Conservation (phyloP, 495 filamentous ascomycete species). For the Peziza echinospora region DNA sequence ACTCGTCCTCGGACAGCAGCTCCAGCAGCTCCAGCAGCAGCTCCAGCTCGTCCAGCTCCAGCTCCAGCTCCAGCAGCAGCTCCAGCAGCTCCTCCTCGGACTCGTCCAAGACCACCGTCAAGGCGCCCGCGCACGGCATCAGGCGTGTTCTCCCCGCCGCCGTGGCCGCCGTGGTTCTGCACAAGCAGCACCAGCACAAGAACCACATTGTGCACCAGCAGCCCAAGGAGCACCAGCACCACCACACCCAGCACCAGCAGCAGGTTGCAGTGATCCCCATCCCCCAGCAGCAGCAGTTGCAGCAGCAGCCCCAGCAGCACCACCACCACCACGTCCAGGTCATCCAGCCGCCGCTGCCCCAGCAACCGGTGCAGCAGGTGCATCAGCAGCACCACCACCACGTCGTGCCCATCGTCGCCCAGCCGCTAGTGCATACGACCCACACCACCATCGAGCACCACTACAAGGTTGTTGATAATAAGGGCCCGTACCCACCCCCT, state of each 20-base stretch:
- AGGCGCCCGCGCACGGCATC: not conserved
- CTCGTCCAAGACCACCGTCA: slow-evolving; percentile 1
- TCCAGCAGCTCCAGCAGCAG: not conserved
- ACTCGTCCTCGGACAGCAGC: not conserved
- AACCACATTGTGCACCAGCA: not conserved
- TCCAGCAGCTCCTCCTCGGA: slow-evolving; percentile 1
- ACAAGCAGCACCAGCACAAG: not conserved
- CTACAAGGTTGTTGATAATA: not conserved
- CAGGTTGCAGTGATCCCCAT: no score
- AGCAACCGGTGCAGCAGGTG: not conserved
- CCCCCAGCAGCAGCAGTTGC: not conserved
- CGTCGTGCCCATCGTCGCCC: not conserved
- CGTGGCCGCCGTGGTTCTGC: not conserved
- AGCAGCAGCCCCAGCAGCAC: not conserved
- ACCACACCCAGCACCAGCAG: not conserved
- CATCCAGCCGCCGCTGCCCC: not conserved
- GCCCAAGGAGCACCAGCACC: not conserved
- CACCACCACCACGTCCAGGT: not conserved
- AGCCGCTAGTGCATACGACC: not conserved
- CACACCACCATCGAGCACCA: not conserved
- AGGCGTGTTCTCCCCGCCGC: not conserved
- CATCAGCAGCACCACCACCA: slow-evolving; percentile 1
- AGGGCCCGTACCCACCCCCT: not conserved
- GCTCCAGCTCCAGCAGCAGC: not conserved
- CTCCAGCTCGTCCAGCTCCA: not conserved